Conservation (phyloP, 306 rosid genomes). For the Acacia melanoxylon region DNA sequence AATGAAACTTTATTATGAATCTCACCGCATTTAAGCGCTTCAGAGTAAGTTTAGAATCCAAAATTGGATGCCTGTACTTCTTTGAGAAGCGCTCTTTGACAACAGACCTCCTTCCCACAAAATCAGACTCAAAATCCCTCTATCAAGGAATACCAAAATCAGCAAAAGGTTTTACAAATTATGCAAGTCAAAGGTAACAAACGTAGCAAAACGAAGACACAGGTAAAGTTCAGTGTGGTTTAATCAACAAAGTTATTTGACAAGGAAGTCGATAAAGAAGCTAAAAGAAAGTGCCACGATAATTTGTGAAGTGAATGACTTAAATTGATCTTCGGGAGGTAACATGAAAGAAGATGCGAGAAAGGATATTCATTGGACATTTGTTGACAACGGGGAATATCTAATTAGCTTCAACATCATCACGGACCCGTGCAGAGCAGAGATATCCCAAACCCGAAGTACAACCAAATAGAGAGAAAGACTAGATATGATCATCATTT, state of each 20-base stretch:
- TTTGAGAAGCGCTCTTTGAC: slow-evolving; percentile 90
- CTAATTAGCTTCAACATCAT: no score
- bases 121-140: slow-evolving; percentile 81
- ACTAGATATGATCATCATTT: no score
- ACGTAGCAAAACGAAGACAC: neutral
- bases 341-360: no score
- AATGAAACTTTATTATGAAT: neutral
- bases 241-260: neutral
- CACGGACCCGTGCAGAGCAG: no score
- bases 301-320: no score
- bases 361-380: no score
- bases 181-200: neutral
- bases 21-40: slow-evolving; percentile 79
- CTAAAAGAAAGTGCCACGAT: neutral
- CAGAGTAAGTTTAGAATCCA: slow-evolving; percentile 84
- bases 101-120: slow-evolving; percentile 75
- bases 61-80: slow-evolving; percentile 83
- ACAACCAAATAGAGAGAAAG: no score
- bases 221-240: neutral
- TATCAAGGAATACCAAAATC: slow-evolving; percentile 28
- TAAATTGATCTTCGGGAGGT: no score
- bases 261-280: neutral
- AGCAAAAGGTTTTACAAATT: slow-evolving; percentile 7
- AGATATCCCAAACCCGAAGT: no score
- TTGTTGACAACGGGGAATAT: no score